Evolutionary conservation across 176 grass and related monocot genomes (phyloP).

Genomic region (Thinopyrum elongatum): DNA sequence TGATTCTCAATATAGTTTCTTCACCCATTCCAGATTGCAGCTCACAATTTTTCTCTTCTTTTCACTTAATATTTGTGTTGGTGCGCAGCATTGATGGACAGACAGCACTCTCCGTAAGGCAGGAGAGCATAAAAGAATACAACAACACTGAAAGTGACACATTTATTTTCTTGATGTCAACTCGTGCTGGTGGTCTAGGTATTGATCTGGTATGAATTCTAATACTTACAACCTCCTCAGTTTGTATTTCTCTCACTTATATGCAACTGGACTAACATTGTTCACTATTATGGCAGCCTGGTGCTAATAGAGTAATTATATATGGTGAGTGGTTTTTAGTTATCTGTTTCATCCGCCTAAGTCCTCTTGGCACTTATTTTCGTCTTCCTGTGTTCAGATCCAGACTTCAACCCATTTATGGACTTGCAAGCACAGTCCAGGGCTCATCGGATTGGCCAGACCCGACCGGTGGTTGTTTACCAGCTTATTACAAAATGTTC

Average conservation of each 20-base stretch:
- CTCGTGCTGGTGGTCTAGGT: slow-evolving; percentile 68
- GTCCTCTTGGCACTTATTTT: neutral
- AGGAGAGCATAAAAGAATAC: slow-evolving; percentile 74
- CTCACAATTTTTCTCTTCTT: neutral
- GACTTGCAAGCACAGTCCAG: slow-evolving; percentile 73
- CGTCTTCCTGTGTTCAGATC: slow-evolving; percentile 40
- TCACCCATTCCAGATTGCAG: neutral
- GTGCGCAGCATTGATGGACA: slow-evolving; percentile 63
- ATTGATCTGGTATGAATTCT: slow-evolving; percentile 61
- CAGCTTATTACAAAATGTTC: slow-evolving; percentile 71
- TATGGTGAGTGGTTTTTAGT: slow-evolving; percentile 43
- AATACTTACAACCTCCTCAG: neutral
- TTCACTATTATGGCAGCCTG: slow-evolving; percentile 44
- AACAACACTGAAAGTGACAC: slow-evolving; percentile 53
- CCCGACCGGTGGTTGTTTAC: slow-evolving; percentile 67
- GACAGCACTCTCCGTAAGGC: slow-evolving; percentile 53
- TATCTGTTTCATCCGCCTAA: neutral
- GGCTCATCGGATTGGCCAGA: slow-evolving; percentile 69
- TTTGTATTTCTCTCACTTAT: neutral
- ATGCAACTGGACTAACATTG: neutral
- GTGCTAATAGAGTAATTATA: slow-evolving; percentile 79
- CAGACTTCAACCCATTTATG: slow-evolving; percentile 86
- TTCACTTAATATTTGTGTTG: neutral
- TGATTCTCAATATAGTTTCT: too few relatives aligned
- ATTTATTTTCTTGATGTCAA: slow-evolving; percentile 81